Evolutionary conservation across 345 rosid species (phyloP).

Genomic region (Corchorus olitorius): DNA sequence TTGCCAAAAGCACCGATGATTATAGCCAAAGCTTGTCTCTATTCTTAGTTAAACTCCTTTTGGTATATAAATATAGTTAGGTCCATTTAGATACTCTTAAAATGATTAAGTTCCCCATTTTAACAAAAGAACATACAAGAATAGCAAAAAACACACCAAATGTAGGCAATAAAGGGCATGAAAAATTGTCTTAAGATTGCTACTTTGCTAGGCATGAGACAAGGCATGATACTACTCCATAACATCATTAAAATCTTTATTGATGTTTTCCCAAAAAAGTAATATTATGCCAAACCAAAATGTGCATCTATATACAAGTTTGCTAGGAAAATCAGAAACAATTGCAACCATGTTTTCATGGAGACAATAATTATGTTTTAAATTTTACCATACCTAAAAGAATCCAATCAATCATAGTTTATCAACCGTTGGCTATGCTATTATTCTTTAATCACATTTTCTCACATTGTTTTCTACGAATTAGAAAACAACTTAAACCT

Average conservation of each 20-base stretch:
- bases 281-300: not conserved
- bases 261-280: not conserved
- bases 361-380: not conserved
- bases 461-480: not conserved
- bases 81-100: not conserved
- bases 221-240: not conserved
- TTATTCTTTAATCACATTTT: slow-evolving; percentile 3
- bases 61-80: not conserved
- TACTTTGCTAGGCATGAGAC: not conserved
- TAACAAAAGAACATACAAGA: not conserved
- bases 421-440: not conserved
- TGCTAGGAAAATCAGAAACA: not conserved
- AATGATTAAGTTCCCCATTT: not conserved
- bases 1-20: not conserved
- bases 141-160: not conserved
- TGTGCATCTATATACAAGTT: not conserved
- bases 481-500: not conserved
- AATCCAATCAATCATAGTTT: not conserved
- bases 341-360: not conserved
- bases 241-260: not conserved
- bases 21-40: not conserved
- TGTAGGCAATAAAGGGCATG: not conserved
- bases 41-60: not conserved
- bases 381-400: not conserved
- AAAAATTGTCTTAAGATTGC: not conserved